These are phyloP conservation scores for Fusarium dimerum DNA, from an alignment of 2,329 filamentous ascomycete genomes.

Conservation along the genomic window DNA sequence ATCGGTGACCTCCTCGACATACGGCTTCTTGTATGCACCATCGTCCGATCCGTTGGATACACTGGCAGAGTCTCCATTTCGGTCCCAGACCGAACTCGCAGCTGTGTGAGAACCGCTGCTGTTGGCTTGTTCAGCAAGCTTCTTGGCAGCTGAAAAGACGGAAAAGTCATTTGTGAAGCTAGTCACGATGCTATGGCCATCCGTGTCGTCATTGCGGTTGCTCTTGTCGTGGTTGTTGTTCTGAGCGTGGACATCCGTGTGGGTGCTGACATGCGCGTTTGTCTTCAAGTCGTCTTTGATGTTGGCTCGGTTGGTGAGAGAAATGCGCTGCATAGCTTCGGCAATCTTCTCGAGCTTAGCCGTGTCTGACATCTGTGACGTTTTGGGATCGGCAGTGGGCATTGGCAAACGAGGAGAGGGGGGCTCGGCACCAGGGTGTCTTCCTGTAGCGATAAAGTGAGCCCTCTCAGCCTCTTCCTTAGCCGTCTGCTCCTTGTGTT, in stretches of 20 bases:
- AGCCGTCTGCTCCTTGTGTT: slow-evolving; percentile 26
- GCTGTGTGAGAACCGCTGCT: slow-evolving; percentile 21
- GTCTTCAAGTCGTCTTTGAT: slow-evolving; percentile 3
- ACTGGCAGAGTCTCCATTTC: slow-evolving; percentile 14
- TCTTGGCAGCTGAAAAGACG: slow-evolving; percentile 24
- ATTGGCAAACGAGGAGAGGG: slow-evolving; percentile 4
- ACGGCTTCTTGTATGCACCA: slow-evolving; percentile 26
- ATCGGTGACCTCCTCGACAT: slow-evolving; percentile 21
- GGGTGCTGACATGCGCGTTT: neutral
- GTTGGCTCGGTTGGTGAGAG: slow-evolving; percentile 14
- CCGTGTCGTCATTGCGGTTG: neutral
- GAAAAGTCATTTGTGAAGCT: slow-evolving; percentile 26
- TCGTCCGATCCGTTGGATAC: slow-evolving; percentile 15
- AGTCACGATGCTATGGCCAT: slow-evolving; percentile 20
- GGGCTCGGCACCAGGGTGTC: slow-evolving; percentile 17
- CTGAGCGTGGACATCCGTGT: neutral
- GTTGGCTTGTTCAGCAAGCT: slow-evolving; percentile 15
- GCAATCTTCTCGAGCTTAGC: slow-evolving; percentile 20
- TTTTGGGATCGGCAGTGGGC: slow-evolving; percentile 6
- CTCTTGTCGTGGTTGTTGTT: neutral
- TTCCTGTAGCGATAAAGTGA: slow-evolving; percentile 19
- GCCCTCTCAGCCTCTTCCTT: slow-evolving; percentile 24
- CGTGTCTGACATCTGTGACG: slow-evolving; percentile 12
- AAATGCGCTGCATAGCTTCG: slow-evolving; percentile 22
- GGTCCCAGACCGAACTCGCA: slow-evolving; percentile 25